These are phyloP conservation scores for Oryza meyeriana DNA, from an alignment of 176 grass and related monocot genomes.

Conservation along the genomic window DNA sequence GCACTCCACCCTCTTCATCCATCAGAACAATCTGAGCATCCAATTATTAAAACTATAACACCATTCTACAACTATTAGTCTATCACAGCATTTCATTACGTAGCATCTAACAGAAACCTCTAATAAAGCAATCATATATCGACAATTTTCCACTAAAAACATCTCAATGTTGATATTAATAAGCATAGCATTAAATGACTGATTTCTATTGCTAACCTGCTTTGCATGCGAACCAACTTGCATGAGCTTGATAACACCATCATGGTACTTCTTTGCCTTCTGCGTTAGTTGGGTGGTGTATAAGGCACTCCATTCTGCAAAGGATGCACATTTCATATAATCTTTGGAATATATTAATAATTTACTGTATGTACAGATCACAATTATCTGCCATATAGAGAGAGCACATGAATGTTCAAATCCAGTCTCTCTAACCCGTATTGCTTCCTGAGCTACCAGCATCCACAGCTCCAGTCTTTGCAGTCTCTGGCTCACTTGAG, in stretches of 20 bases:
- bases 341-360: neutral
- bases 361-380: neutral
- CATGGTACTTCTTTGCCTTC: slow-evolving; percentile 83
- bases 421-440: neutral
- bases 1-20: slow-evolving; percentile 57
- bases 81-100: slow-evolving; percentile 8
- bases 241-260: slow-evolving; percentile 58
- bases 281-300: slow-evolving; percentile 80
- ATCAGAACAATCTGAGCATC: slow-evolving; percentile 57
- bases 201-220: slow-evolving; percentile 47
- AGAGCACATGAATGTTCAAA: slow-evolving; percentile 16
- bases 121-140: neutral
- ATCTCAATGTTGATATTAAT: neutral
- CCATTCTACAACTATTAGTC: neutral
- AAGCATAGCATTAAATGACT: slow-evolving; percentile 15
- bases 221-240: slow-evolving; percentile 54
- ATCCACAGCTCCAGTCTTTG: slow-evolving; percentile 18
- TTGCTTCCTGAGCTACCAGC: neutral
- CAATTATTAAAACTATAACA: slow-evolving; percentile 2
- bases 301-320: slow-evolving; percentile 72
- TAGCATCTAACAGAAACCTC: slow-evolving; percentile 18
- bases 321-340: slow-evolving; percentile 7
- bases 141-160: slow-evolving; percentile 10
- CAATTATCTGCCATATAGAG: neutral
- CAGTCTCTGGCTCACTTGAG: slow-evolving; percentile 1